Conservation (phyloP, 768 basidiomycete species). For the Pisolithus microcarpus region DNA sequence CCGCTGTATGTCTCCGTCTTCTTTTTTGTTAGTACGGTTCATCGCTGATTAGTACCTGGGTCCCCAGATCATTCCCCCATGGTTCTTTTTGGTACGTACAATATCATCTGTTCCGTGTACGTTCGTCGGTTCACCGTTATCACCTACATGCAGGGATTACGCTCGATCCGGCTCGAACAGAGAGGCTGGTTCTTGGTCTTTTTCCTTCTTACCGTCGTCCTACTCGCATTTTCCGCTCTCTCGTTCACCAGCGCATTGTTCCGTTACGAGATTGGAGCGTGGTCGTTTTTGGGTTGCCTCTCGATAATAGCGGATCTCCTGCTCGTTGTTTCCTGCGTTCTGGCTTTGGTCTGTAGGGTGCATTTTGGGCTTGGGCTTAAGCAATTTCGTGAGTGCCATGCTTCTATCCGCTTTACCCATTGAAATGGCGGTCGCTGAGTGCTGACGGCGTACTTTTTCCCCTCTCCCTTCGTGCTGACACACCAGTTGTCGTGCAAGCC, state of each 20-base stretch:
- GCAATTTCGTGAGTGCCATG: constrained; percentile 40
- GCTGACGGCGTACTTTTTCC: not conserved
- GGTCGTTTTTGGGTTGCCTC: constrained; percentile 44
- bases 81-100: constrained; percentile 37
- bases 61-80: constrained; percentile 37
- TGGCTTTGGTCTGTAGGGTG: constrained; percentile 43
- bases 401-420: not conserved
- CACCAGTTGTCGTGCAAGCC: constrained; percentile 11
- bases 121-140: not conserved
- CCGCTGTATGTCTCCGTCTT: constrained; percentile 30
- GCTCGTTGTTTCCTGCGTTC: constrained; percentile 32
- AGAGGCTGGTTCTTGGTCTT: too few species aligned
- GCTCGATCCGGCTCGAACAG: constrained; percentile 39
- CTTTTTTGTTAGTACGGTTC: too few species aligned
- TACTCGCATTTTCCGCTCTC: too few species aligned
- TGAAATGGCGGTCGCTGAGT: not conserved
- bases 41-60: not conserved
- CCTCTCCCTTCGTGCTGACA: too few species aligned
- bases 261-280: too few species aligned
- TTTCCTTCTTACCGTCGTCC: too few species aligned
- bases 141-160: constrained; percentile 41
- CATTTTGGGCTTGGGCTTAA: constrained; percentile 51
- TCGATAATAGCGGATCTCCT: constrained; percentile 35
- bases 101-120: not conserved
- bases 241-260: too few species aligned